Evolutionary conservation across 2,329 filamentous ascomycete species (phyloP), one percentile per base, ranked within the genome.

Genomic region (Alternaria brassicae): DNA sequence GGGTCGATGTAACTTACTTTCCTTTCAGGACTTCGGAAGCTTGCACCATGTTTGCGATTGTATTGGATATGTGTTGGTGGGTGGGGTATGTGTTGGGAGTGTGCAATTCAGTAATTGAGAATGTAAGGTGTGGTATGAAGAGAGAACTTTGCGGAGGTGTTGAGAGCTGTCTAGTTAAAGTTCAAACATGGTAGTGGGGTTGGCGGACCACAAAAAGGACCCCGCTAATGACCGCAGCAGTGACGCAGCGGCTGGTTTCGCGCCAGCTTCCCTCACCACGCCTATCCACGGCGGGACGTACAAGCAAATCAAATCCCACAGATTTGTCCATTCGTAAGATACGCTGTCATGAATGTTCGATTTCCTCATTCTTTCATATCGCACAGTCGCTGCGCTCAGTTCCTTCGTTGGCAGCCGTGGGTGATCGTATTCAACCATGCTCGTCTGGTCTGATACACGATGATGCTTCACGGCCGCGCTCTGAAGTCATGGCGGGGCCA

Each of bases 1-100:
- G 47, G 36, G 49, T 49, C 15, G 48, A 40, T 45, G 30, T 56
- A 69, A 88, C 88, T 67, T 81, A 69, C 83, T 89, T 89, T 79
- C 88, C 83, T 76, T 77, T 83, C 63, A 90, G 84, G 77, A 76
- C 71, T 56, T 72, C 68, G 48, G 63, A 60, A 37, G 71, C 70
- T 59, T 66, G 65, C 54, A 68, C 65, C 68, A 72, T 72, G 61
- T 28, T 70, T 60, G 30, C 53, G 42, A 40, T 28, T 39, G 54
- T 49, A 41, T 6, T 53, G 15, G 42, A 25, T 42, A 12, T 50
- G 17, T 52, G 25, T 27, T 40, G 41, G 50, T 4, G 21, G 13
- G 42, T 44, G 45, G 45, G 10, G 37, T 37, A 36, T 40, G 4
- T 3, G 34, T 19, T 39, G 17, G 17, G 21, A 12, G 9, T 17